Base-by-base conservation (phyloP, 164 flowering plant genomes). In the Macadamia integrifolia region DNA sequence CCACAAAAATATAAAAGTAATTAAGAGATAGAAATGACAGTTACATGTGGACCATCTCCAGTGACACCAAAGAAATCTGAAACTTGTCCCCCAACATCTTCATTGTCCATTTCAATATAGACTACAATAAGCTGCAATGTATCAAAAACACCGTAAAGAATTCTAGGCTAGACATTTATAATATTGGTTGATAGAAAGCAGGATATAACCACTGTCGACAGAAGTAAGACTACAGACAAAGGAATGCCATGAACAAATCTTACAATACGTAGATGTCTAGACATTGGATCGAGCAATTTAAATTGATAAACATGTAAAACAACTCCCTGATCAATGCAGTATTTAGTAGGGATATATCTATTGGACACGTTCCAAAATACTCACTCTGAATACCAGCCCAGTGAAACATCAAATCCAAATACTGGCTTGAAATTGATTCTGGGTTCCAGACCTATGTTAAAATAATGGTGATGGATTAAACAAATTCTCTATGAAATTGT, bases 11-110 rank as follows among this genome's bases (percentile, higher is more conserved):
- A 63, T 32, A n/a, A 23, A 23, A 68, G 53, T 32, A 12, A 60
- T 10, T 8, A 35, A 28, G 55, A 31, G 49, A 65, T 57, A 43
- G 43, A 42, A 69, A 50, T 15, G 31, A 48, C 49, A 0, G 57
- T 73, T 81, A 90, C 96, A 61, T 76, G 76, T n/a, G 97, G 87
- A 72, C 74, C 82, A 80, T 81, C 80, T 23, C 91, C 90, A 64
- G 79, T 70, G 73, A 88, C 78, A 62, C 98, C 98, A 79, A 94
- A 94, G 77, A 85, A 94, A 9, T 88, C 96, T 75, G 96, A 75
- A 64, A 91, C 96, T 48, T 95, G 95, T 76, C 72, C 88, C 71
- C 98, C 98, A 74, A 80, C 84, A 60, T 88, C 97, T 78, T 87
- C 92, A 72, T 92, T 81, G 71, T 90, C 98, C 82, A 84, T 72